A percentile compares a stretch with the other conserved stretches of the same genome.
Evolutionary conservation across 768 basidiomycete species (phyloP).

Genomic region (Boletus vermiculosoides): DNA sequence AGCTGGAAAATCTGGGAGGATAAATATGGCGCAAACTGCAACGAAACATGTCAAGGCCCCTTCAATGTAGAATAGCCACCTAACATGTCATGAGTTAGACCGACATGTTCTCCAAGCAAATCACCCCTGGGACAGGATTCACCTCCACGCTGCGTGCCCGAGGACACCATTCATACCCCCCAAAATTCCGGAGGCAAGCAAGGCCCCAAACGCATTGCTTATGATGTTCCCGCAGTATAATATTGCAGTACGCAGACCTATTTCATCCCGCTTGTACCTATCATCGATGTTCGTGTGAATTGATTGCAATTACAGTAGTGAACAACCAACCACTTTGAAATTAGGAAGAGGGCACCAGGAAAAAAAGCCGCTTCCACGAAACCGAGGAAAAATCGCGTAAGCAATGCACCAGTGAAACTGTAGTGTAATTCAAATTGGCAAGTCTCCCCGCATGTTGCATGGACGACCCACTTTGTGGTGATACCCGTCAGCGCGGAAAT

Average conservation of each 20-base stretch:
- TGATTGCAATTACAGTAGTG: conserved; percentile 29
- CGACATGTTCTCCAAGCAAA: neutral
- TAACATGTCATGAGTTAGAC: conserved; percentile 20
- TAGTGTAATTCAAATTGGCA: neutral
- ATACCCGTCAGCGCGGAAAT: conserved; percentile 49
- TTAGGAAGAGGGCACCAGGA: conserved; percentile 42
- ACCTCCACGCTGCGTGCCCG: conserved; percentile 54
- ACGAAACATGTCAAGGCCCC: conserved; percentile 45
- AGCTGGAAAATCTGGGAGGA: conserved; percentile 50
- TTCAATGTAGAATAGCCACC: conserved; percentile 52
- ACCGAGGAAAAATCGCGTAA: conserved; percentile 54
- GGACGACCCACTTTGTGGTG: conserved; percentile 28
- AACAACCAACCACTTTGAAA: conserved; percentile 34
- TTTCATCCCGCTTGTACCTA: conserved; percentile 47
- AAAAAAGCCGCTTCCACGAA: conserved; percentile 52
- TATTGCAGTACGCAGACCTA: conserved; percentile 44
- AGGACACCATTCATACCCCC: conserved; percentile 46
- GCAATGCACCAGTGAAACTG: conserved; percentile 42
- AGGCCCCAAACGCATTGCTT: conserved; percentile 54
- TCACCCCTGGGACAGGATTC: conserved; percentile 17
- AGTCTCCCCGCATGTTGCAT: neutral
- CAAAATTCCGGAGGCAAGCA: conserved; percentile 49
- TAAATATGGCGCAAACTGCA: conserved; percentile 43
- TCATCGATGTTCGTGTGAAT: conserved; percentile 20
- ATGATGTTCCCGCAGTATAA: conserved; percentile 52